A percentile compares a stretch with the other conserved stretches of the same genome.
These are phyloP conservation scores for Tolypocladium tropicale DNA, from an alignment of 2,329 filamentous ascomycete species.

Conservation along the genomic window DNA sequence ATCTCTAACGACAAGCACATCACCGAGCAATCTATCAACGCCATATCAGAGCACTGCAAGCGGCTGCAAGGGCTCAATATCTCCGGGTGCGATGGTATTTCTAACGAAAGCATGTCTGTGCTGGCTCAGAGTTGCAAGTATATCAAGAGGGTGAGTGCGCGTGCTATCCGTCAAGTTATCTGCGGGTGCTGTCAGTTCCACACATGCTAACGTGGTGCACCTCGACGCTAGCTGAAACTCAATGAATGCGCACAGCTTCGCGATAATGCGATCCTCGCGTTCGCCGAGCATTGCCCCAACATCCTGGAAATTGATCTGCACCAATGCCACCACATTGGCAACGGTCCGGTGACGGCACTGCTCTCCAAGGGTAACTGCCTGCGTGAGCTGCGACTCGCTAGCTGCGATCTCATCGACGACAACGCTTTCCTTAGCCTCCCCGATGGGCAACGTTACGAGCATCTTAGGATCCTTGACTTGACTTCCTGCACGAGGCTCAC, in stretches of 20 bases:
- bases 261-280: conserved; percentile 71
- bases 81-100: conserved; percentile 73
- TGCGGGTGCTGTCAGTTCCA: background rate
- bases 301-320: conserved; percentile 95
- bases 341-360: conserved; percentile 72
- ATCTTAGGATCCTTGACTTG: conserved; percentile 84
- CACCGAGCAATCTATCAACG: conserved; percentile 69
- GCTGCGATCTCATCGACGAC: conserved; percentile 78
- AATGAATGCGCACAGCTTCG: conserved; percentile 84
- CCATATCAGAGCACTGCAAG: conserved; percentile 71
- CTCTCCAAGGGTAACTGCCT: conserved; percentile 69
- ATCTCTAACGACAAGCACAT: conserved; percentile 78
- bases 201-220: background rate
- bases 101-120: conserved; percentile 72
- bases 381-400: conserved; percentile 80
- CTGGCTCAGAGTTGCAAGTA: conserved; percentile 76
- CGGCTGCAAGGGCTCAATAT: conserved; percentile 89
- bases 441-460: conserved; percentile 61
- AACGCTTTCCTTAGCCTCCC: conserved; percentile 77
- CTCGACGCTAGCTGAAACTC: conserved; percentile 64
- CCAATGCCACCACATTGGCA: conserved; percentile 71
- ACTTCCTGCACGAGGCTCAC: conserved; percentile 79
- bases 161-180: background rate
- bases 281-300: conserved; percentile 80
- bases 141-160: conserved; percentile 66